These are phyloP conservation scores for Ceratobasidium theobromae DNA, from an alignment of 1,284 basidiomycete species.

Conservation along the genomic window DNA sequence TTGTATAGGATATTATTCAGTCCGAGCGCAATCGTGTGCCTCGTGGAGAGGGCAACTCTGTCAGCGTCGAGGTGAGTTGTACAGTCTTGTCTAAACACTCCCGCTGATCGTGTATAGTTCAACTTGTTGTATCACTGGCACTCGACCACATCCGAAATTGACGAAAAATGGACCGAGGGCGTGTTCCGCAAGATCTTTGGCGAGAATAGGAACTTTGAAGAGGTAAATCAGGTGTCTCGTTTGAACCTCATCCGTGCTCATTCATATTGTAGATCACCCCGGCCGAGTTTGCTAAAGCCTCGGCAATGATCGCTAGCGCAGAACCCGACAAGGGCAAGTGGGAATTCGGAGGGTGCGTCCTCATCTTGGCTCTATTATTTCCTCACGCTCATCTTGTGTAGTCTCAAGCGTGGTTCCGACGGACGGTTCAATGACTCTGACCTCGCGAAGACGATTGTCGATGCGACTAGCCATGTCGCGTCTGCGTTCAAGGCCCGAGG, in stretches of 20 bases:
- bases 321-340: slow-evolving; percentile 49
- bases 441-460: slow-evolving; percentile 65
- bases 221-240: slow-evolving; percentile 39
- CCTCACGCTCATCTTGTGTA: slow-evolving; percentile 40
- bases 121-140: slow-evolving; percentile 85
- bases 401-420: slow-evolving; percentile 62
- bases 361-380: slow-evolving; percentile 28
- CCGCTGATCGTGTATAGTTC: slow-evolving; percentile 52
- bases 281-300: slow-evolving; percentile 44
- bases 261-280: slow-evolving; percentile 51
- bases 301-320: slow-evolving; percentile 1
- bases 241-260: slow-evolving; percentile 46
- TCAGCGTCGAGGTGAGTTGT: slow-evolving; percentile 66
- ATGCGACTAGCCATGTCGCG: slow-evolving; percentile 65
- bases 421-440: slow-evolving; percentile 69
- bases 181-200: slow-evolving; percentile 57
- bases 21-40: slow-evolving; percentile 1
- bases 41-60: slow-evolving; percentile 59
- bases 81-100: not conserved
- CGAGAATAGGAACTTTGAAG: slow-evolving; percentile 53
- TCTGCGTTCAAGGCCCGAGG: slow-evolving; percentile 77
- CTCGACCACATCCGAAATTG: slow-evolving; percentile 65
- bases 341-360: slow-evolving; percentile 62
- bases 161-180: slow-evolving; percentile 65
- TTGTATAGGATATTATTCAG: slow-evolving; percentile 10